Conservation (phyloP, 169 alveolate genomes). For the Plasmodium billcollinsi region DNA sequence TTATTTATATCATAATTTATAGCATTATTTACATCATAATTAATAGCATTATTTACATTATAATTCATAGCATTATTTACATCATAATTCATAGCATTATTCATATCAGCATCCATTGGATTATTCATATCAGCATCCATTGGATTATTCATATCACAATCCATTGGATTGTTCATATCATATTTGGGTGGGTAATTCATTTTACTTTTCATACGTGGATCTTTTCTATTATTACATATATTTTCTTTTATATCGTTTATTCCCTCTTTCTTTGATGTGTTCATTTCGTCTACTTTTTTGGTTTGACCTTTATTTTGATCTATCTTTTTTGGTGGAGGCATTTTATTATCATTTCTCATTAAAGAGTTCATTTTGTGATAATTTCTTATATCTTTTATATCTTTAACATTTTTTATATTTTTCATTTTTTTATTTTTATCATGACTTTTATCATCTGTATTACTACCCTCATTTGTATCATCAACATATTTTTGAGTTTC, state of each 20-base stretch:
- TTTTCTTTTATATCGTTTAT: background rate
- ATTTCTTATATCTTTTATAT: background rate
- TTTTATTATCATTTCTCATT: constrained; percentile 15
- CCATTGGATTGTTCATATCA: constrained; percentile 6
- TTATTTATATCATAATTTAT: background rate
- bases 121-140: background rate
- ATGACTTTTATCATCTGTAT: background rate
- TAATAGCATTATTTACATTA: background rate
- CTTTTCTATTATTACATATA: background rate
- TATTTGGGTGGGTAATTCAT: background rate
- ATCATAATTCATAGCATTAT: background rate
- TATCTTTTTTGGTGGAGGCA: constrained; percentile 33
- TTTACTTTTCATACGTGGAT: background rate
- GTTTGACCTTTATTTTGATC: background rate
- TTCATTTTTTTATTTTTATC: background rate
- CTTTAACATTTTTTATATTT: constrained; percentile 7
- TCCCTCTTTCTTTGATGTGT: background rate
- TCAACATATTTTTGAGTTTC: background rate
- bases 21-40: background rate
- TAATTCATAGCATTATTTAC: background rate
- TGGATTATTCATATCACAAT: background rate
- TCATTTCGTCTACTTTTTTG: background rate
- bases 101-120: background rate
- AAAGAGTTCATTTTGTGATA: constrained; percentile 2
- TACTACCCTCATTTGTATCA: background rate